Conservation (phyloP, 176 grass and related monocot species). For the Oryza meyeriana region DNA sequence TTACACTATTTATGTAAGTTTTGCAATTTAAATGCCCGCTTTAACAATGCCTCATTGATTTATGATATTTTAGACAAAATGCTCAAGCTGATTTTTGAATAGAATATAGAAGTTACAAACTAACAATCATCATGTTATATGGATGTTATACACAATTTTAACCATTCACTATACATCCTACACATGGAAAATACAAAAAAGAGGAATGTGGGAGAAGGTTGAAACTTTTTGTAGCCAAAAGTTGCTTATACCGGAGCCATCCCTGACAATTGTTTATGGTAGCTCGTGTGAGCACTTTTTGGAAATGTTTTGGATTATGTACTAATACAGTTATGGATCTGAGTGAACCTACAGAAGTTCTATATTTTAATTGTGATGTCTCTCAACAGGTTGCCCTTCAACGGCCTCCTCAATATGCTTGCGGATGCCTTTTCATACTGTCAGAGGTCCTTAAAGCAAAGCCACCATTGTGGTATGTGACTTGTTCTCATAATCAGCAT, state of each 20-base stretch:
- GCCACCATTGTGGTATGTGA: slow-evolving; percentile 73
- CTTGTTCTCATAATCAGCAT: neutral
- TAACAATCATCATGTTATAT: neutral
- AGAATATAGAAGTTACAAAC: neutral
- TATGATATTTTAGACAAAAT: neutral
- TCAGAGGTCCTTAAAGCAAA: slow-evolving; percentile 91
- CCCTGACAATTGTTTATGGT: neutral
- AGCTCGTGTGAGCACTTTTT: neutral
- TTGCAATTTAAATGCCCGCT: neutral
- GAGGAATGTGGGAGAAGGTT: neutral
- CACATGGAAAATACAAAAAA: neutral
- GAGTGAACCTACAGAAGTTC: neutral
- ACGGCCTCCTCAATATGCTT: slow-evolving; percentile 87
- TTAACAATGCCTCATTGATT: neutral
- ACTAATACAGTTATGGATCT: neutral
- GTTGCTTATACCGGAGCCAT: neutral
- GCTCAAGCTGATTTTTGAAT: neutral
- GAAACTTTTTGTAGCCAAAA: neutral
- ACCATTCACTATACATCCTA: neutral
- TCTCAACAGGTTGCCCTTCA: slow-evolving; percentile 81
- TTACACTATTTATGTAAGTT: neutral
- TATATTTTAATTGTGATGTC: slow-evolving; percentile 19
- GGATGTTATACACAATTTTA: neutral
- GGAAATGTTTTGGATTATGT: slow-evolving; percentile 15
- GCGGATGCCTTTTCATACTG: slow-evolving; percentile 89